These are phyloP conservation scores for Oryza longistaminata DNA, from an alignment of 176 grass and related monocot genomes.

Conservation along the genomic window DNA sequence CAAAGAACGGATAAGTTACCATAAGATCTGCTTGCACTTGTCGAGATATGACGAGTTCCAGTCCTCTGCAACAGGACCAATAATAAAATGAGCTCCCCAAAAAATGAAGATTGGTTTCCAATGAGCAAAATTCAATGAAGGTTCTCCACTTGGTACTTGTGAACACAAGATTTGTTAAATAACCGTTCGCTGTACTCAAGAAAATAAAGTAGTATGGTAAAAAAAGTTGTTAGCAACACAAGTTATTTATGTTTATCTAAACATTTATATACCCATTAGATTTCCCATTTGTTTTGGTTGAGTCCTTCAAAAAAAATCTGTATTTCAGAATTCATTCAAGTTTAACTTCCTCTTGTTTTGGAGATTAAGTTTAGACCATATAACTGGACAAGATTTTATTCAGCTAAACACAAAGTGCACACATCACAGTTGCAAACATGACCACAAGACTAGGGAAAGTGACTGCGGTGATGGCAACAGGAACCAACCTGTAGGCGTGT, in stretches of 20 bases:
- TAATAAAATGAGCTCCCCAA: background rate
- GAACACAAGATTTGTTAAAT: background rate
- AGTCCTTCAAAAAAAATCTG: no score
- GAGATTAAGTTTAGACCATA: constrained; percentile 5
- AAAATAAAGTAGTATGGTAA: no score
- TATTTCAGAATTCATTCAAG: no score
- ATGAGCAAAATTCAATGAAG: background rate
- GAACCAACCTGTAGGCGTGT: background rate
- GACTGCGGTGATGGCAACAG: background rate
- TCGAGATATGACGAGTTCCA: no score
- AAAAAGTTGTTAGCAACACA: no score
- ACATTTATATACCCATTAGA: background rate
- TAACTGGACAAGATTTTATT: background rate
- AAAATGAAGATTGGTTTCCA: background rate
- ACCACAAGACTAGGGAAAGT: background rate
- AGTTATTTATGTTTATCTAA: background rate
- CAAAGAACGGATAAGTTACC: background rate
- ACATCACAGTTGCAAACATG: background rate
- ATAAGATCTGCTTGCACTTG: background rate
- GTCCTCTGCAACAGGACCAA: background rate
- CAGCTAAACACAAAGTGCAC: background rate
- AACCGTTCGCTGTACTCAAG: background rate
- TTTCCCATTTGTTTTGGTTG: background rate
- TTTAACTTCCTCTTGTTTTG: background rate
- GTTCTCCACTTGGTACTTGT: background rate